Base-by-base conservation (phyloP, 2,329 filamentous ascomycete genomes). In the Hypomyces rosellus region DNA sequence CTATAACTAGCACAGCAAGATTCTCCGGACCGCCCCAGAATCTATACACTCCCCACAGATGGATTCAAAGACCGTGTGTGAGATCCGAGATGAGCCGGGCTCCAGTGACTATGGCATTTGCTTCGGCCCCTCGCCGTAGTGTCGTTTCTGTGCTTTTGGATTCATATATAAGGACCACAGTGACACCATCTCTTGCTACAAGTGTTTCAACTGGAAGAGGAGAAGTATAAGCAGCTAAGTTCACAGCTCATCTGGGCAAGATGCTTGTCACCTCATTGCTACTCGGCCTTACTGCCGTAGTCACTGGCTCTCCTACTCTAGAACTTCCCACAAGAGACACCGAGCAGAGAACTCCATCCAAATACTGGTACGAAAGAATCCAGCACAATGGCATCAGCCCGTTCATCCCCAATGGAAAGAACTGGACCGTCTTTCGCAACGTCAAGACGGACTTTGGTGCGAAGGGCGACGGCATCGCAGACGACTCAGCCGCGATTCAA, bases 401-500 rank as follows among this genome's bases (percentile, higher is more conserved):
- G 0, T 55, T 55, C 36, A 55, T 55, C 13, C 7, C 30, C 3
- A 16, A 51, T 15, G 54, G 55, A 37, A 45, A 54, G 12, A 49
- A 55, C n/a, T 57, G 49, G 54, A 75, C 85, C 65, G 72, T 88
- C 54, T 87, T 79, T 66, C 81, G 84, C 55, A 86, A 87, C 59
- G 84, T 88, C 30, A 79, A 76, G 66, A 54, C 51, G 7, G 82
- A 86, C 56, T 88, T 77, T 61, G 84, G 85, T 43, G 84, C 85
- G 33, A 77, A 72, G 57, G 83, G 83, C 69, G 77, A 76, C 64
- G 75, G 72, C 49, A 65, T 71, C 0, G 85, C 84, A 18, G 89
- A 95, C 65, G 88, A 93, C 64, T 92, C 88, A 0, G 81, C 70
- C 2, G 86, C 88, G 45, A 92, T 95, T 20, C 55, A 57, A 48